Conservation (phyloP, 2,329 filamentous ascomycete species). For the Fonsecaea multimorphosa region DNA sequence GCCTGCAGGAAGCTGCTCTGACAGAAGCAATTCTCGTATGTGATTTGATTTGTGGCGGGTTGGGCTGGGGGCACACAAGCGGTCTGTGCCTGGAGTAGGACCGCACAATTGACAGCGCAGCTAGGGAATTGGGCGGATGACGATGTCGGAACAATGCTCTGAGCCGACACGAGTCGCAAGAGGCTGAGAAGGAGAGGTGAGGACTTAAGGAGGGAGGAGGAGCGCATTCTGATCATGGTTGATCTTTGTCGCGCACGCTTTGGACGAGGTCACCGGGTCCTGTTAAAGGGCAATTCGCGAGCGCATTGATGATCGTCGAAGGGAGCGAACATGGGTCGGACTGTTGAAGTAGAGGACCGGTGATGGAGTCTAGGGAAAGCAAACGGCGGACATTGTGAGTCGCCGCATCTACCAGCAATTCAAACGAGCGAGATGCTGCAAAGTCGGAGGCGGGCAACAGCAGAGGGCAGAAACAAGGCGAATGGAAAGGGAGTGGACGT, state of each 20-base stretch:
- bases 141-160: constrained; percentile 46
- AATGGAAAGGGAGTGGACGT: constrained; percentile 2
- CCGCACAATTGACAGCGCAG: constrained; percentile 66
- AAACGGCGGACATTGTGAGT: constrained; percentile 20
- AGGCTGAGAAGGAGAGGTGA: constrained; percentile 39
- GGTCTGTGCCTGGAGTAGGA: constrained; percentile 72
- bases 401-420: constrained; percentile 10
- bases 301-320: neutral
- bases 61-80: constrained; percentile 69
- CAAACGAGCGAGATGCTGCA: constrained; percentile 26
- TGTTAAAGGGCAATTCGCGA: constrained; percentile 21
- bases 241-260: constrained; percentile 27
- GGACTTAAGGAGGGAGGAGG: constrained; percentile 31
- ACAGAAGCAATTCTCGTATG: constrained; percentile 77
- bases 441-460: constrained; percentile 5
- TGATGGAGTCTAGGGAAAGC: constrained; percentile 10
- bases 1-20: constrained; percentile 63
- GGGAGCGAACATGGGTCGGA: constrained; percentile 21
- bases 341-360: constrained; percentile 5
- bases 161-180: constrained; percentile 38
- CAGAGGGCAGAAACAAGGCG: constrained; percentile 2
- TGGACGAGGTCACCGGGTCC: constrained; percentile 1
- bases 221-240: constrained; percentile 22
- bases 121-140: constrained; percentile 60
- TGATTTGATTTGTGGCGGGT: constrained; percentile 55